phyloP scores from a whole-genome alignment of 2,329 filamentous ascomycete genomes.

The Paracorniculantispora psalliotae region DNA sequence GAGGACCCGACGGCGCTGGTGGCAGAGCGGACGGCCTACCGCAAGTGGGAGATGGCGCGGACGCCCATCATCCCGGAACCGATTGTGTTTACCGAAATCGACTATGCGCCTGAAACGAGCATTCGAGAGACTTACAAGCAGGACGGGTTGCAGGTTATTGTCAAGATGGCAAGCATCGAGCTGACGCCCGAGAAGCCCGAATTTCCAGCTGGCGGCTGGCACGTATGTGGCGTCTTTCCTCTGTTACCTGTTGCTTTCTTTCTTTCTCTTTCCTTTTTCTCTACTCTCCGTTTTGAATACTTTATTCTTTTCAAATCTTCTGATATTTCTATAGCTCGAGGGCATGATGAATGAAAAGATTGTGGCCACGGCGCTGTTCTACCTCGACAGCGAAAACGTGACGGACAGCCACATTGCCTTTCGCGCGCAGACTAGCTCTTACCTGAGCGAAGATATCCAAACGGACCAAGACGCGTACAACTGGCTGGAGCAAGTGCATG shows the following conservation, averaged over 20 bases:
- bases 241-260: not conserved
- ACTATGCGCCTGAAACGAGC: slow-evolving; percentile 11
- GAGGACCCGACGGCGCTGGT: slow-evolving; percentile 2
- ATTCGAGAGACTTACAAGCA: slow-evolving; percentile 18
- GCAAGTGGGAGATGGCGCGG: slow-evolving; percentile 15
- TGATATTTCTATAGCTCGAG: slow-evolving; percentile 25
- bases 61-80: slow-evolving; percentile 21
- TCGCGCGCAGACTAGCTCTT: not conserved
- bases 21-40: slow-evolving; percentile 4
- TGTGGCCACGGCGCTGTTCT: slow-evolving; percentile 16
- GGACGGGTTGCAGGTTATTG: slow-evolving; percentile 53
- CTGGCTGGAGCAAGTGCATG: slow-evolving; percentile 15
- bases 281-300: no score
- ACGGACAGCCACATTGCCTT: slow-evolving; percentile 27
- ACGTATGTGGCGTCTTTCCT: slow-evolving; percentile 24
- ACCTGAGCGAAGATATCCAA: not conserved
- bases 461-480: slow-evolving; percentile 9
- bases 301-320: no score
- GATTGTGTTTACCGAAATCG: not conserved
- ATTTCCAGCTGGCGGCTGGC: slow-evolving; percentile 39
- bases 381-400: slow-evolving; percentile 24
- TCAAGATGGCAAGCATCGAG: slow-evolving; percentile 39
- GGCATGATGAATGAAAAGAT: slow-evolving; percentile 35
- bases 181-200: slow-evolving; percentile 44
- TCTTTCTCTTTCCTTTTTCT: not conserved